Percentiles rank a stretch among this genome's conserved stretches.
Evolutionary conservation across 176 grass and related monocot species (phyloP).

Genomic region (Carex cristatella): DNA sequence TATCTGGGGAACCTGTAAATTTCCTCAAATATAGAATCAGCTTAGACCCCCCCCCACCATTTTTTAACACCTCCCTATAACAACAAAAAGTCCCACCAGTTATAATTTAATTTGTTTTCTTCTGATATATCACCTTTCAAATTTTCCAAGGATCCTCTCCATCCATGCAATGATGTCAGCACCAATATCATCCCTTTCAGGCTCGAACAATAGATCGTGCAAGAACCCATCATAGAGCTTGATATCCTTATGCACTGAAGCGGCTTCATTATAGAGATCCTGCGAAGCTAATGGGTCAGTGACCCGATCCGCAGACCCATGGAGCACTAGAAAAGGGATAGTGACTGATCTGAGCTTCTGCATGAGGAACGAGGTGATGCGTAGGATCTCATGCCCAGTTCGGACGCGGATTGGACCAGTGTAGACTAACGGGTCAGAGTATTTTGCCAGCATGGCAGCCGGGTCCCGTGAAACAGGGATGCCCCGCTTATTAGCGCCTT

Average conservation of each 20-base stretch:
- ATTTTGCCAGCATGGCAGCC: constrained; percentile 72
- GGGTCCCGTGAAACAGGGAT: constrained; percentile 86
- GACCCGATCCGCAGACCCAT: constrained; percentile 76
- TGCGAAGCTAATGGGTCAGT: constrained; percentile 84
- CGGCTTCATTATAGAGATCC: constrained; percentile 58
- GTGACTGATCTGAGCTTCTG: constrained; percentile 68
- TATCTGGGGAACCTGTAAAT: neutral
- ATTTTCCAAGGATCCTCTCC: constrained; percentile 42
- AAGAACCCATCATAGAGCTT: constrained; percentile 88
- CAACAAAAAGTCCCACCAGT: neutral
- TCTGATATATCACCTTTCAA: neutral
- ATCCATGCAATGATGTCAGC: constrained; percentile 91
- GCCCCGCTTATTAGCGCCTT: constrained; percentile 89
- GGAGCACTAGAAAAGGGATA: constrained; percentile 85
- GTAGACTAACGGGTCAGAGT: constrained; percentile 87
- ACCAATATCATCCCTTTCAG: constrained; percentile 68
- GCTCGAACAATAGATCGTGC: constrained; percentile 92
- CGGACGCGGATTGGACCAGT: constrained; percentile 85
- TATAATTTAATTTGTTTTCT: neutral
- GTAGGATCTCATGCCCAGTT: constrained; percentile 82
- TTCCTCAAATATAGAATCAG: neutral
- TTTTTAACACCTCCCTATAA: neutral
- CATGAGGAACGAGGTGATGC: constrained; percentile 67
- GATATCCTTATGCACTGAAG: constrained; percentile 56
- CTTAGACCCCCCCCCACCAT: neutral